phyloP scores from a whole-genome alignment of 2,329 filamentous ascomycete genomes.

The Epichloe hybrida region DNA sequence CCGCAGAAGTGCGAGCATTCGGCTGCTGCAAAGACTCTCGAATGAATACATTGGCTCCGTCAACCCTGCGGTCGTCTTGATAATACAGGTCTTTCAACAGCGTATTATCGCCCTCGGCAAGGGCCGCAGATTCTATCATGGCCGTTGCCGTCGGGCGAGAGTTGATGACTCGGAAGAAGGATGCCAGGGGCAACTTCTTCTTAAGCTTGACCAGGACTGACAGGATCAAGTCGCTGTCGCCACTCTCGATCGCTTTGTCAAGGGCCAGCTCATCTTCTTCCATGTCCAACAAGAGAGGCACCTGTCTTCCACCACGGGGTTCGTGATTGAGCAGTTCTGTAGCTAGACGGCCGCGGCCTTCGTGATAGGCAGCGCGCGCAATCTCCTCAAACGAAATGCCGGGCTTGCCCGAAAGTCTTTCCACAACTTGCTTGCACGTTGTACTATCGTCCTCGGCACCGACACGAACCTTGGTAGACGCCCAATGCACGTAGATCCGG shows the following conservation, averaged over 20 bases:
- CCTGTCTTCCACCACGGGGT: slow-evolving; percentile 86
- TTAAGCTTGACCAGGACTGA: slow-evolving; percentile 79
- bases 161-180: slow-evolving; percentile 88
- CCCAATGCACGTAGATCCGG: slow-evolving; percentile 93
- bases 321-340: slow-evolving; percentile 89
- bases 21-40: slow-evolving; percentile 67
- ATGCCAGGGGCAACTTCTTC: slow-evolving; percentile 77
- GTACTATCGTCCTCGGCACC: slow-evolving; percentile 78
- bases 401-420: slow-evolving; percentile 71
- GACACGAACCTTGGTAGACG: slow-evolving; percentile 79
- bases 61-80: slow-evolving; percentile 81
- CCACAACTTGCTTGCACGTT: slow-evolving; percentile 75
- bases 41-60: slow-evolving; percentile 78
- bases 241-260: slow-evolving; percentile 92
- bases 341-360: slow-evolving; percentile 77
- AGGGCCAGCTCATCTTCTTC: slow-evolving; percentile 90
- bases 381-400: slow-evolving; percentile 95
- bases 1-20: slow-evolving; percentile 54
- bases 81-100: slow-evolving; percentile 94
- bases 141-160: slow-evolving; percentile 73
- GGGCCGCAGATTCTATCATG: slow-evolving; percentile 72
- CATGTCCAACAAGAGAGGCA: slow-evolving; percentile 85
- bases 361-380: slow-evolving; percentile 83
- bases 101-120: slow-evolving; percentile 55
- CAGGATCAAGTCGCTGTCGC: slow-evolving; percentile 85